Base-by-base conservation (phyloP, 495 filamentous ascomycete genomes). In the Penicillium malachiteum region DNA sequence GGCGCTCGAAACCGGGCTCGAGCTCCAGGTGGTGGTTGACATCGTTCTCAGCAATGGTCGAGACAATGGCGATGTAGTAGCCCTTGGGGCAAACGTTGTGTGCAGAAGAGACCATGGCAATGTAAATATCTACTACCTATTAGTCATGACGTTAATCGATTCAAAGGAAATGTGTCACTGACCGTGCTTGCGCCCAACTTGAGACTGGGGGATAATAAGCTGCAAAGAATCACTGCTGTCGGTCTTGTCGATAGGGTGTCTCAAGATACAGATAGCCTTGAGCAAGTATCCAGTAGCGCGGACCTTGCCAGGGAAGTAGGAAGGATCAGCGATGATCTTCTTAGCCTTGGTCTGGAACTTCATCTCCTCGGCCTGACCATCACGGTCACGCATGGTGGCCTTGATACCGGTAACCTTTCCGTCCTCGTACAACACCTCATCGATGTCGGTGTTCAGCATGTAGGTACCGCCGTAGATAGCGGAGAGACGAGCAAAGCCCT, bases 1-100 rank as follows among this genome's bases (percentile, higher is more conserved):
- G 87, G 55, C 94, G 85, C 68, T 97, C 92, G 58, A 99, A 88
- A 54, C 94, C 94, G 18, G 92, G 87, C 70, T 92, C 87, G 4
- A 99, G 86, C 76, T 99, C 94, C 26, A 96, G 71, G 71, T 97
- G 95, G 75, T 95, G 92, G 80, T 99, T 97, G 56, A 87, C 85
- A 57, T 84, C 77, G 39, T 85, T 86, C 80, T 99, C 94, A 62
- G 96, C 90, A 60, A 99, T 96, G 54, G 95, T 99, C 47, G 91
- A 96, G 50, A 99, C 92, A 62, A 96, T 97, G 56, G 94, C 95
- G 62, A 99, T 91, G 78, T 96, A 97, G 82, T 97, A 97, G 40
- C 92, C 94, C 81, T 96, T 96, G 52, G 95, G 94, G 78, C 95
- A 97, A 63, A 97, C 95, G 68, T 96, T 97, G 80, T 97, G 95